Base-by-base conservation (phyloP, 2,329 filamentous ascomycete genomes). In the Neonectria sp. region DNA sequence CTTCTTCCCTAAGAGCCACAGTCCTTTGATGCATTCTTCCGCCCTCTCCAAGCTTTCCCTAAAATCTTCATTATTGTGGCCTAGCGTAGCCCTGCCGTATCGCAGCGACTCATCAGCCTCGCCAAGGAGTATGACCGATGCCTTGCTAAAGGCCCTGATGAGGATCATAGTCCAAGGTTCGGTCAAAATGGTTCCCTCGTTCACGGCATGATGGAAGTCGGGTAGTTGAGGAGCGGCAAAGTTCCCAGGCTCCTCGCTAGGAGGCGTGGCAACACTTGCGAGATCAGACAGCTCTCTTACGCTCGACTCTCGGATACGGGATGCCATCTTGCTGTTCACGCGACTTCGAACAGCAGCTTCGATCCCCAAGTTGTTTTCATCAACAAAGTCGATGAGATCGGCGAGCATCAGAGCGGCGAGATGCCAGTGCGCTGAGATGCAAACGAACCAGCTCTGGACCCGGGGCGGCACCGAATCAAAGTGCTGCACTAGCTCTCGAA, bases 81-180 rank as follows among this genome's bases (percentile, higher is more conserved):
- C 70, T 0, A 74, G 48, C 68, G 49, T 67, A 45, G 70, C 61
- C 31, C 69, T 60, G 25, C 68, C 68, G 60, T 74, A 65, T 31
- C 77, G 71, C 49, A 70, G 31, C 8, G 65, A 64, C 12, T 75
- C 68, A 3, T 73, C 73, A 0, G 72, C 75, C 48, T 76, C 76
- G 15, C 82, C 76, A 2, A 88, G 68, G 7, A 81, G 72, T 24
- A 79, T 63, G 3, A 79, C 72, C 1, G 77, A 83, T 0, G 86
- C 84, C 71, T 83, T 85, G n/a, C 83, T 80, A 62, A 89, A 89
- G 0, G 84, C 83, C 31, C 85, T 80, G 60, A 88, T 84, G 27
- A 89, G 75, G 3, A 89, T 82, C n/a, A 85, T 83, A 1, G 87
- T 89, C 88, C 88, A 90, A 0, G 88, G 88, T 68, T 90, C 88